Base-by-base conservation (phyloP, 2,329 filamentous ascomycete genomes). In the Capronia coronata region DNA sequence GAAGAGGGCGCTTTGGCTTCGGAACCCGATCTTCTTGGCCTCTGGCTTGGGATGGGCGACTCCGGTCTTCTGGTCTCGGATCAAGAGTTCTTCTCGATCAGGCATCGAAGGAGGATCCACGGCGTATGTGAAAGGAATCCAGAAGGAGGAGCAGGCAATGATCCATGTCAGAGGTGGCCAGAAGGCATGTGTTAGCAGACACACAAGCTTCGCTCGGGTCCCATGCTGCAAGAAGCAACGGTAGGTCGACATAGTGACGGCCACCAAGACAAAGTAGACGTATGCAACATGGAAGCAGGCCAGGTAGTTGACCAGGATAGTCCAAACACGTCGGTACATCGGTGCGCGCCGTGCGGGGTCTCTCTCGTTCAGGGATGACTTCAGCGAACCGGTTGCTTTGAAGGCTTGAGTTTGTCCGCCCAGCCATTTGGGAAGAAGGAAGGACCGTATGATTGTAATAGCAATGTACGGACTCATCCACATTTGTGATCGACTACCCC, bases 381-480 rank as follows among this genome's bases (percentile, higher is more conserved):
- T 67, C 7, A 82, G 66, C 3, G 77, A 80, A 3, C 80, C 80
- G 1, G 79, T 80, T 0, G 79, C 74, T 60, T 77, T 78, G 68
- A 83, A 83, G 16, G 75, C 77, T 62, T 77, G 74, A 0, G 73
- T 64, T 60, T 78, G 71, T 16, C 78, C 79, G 13, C 79, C 80
- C 13, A 82, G 73, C 78, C 78, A 81, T 6, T 62, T 72, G 21
- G 78, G 78, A 2, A 82, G 68, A 11, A 80, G 57, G 59, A 82
- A 82, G 1, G 77, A 73, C 2, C 77, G 76, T 44, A 80, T 64
- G 46, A 82, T 73, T 58, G 74, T 77, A 9, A 79, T 67, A 0
- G 77, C 75, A 52, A 80, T 77, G 63, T 80, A 82, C 0, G 78
- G 78, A 5, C 78, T 72, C 78, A 82, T 82, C 78, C 79, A 82